Evolutionary conservation across 2,329 filamentous ascomycete genomes (phyloP), one percentile per base, ranked within the genome.

Genomic region (Simplicillium sp.): DNA sequence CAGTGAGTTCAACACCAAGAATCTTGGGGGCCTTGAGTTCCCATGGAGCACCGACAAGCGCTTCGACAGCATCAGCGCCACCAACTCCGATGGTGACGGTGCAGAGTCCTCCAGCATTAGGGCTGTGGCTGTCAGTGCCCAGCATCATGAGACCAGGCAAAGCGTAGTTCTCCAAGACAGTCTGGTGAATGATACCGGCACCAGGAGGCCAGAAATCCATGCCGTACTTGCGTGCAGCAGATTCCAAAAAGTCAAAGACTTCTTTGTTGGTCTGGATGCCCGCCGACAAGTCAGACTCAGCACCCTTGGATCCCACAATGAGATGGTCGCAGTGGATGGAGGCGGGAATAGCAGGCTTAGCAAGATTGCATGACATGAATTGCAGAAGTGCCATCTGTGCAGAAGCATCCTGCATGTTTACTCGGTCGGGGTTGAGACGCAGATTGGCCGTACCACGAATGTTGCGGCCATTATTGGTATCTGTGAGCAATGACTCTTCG

Each of bases 251-350:
- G 64, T 95, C 87, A 59, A 96, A 98, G 1, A 98, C 89, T 70
- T 98, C 92, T 61, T 88, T 88, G 65, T 98, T 98, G 36, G 85
- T 84, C 63, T 82, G 73, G 47, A 98, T 94, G 34, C 88, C 92
- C 28, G 82, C 78, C 20, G 83, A 77, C 46, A 98, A 67, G 66
- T 98, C 92, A 17, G 80, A 76, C 54, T 90, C 82, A 29, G 90
- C 92, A 44, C 92, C 92, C 58, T 82, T 84, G 65, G 94, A 83
- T 42, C 90, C 92, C 25, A 97, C 90, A 66, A 98, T 97, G 80
- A 98, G 82, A 64, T 98, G 92, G 68, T 98, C 92, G 66, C 92
- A 98, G 69, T 98, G 92, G 52, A 97, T 96, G 61, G 89, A 96
- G 37, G 92, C 90, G 11, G 92, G 92, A 38, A 98, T 90, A 9